Evolutionary conservation across 768 basidiomycete species (phyloP), one percentile per base, ranked within the genome.

Genomic region (Lyophyllum decastes): DNA sequence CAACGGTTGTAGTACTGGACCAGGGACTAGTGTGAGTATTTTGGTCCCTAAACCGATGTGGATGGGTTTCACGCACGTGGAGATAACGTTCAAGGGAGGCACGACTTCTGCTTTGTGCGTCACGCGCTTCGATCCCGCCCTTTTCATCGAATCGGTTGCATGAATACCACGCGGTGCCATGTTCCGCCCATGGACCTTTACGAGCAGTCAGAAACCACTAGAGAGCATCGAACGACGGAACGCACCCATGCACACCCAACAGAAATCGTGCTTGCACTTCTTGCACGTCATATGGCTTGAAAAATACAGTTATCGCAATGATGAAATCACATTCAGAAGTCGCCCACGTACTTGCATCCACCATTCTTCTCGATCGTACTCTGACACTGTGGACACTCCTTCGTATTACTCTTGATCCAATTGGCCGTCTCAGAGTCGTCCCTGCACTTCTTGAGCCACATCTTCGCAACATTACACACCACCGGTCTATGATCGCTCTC

Each of bases 301-400:
- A 10, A 47, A 35, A 33, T 21, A 17, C 12, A n/a, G 44, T 26
- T 40, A 61, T 46, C 22, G 41, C 52, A 30, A n/a, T n/a, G n/a
- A n/a, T n/a, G 16, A 55, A 27, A 49, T 47, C 55, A 57, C 48
- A 49, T 41, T 44, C 45, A 53, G 43, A 47, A 22, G 54, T n/a
- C 11, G 41, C 6, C 21, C 14, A 88, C 94, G 68, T 68, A 98
- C 95, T 99, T 98, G 94, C 97, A 99, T 12, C 97, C 97, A 9
- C 97, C 97, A 63, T 98, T 98, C 89, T 99, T 99, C 84, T 99
- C 97, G 57, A 99, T 99, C 52, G 97, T 98, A 66, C 94, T 94
- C 71, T 94, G 89, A 71, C 97, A 99, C 70, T 94, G 89, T 19
- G 86, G 80, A 71, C 97, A 99, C 73, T 99, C 97, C 79, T 99